Base-by-base conservation (phyloP, 1,139 yeast species). In the Insectozyma bohioensis region DNA sequence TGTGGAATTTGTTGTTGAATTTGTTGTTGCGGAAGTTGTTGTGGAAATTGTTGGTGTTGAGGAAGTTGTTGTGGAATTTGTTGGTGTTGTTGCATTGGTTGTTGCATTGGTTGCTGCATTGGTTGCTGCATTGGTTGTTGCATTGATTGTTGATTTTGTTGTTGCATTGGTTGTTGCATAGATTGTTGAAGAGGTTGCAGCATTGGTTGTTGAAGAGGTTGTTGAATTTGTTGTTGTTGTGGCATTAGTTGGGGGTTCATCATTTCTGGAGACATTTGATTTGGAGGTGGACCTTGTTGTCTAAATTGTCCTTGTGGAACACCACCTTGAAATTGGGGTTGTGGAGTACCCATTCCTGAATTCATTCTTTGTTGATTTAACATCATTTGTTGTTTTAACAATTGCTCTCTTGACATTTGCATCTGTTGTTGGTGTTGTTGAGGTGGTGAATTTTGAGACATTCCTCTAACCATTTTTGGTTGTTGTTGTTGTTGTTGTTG, bases 401-500 rank as follows among this genome's bases (percentile, higher is more conserved):
- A 25, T 18, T 35, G 37, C 15, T 38, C 39, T 28, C 39, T 22
- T 3, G 37, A 20, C 37, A 36, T 31, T 19, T 25, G 33, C 26
- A 28, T 24, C 31, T 20, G 11, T 18, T 23, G 32, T 20, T 12
- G 21, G 27, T 29, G 32, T 18, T 47, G 61, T 33, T 44, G 58
- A 35, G 49, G 63, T 31, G 37, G 54, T 21, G 52, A 48, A 37
- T 56, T 67, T 32, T 49, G 66, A 36, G 54, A 62, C 24, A 54
- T 20, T 20, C 24, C 23, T 8, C 18, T 28, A n/a, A 23, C 24
- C 8, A 20, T 63, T 40, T 56, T 63, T 16, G 24, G 26, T 24
- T 26, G 32, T 26, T 25, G 28, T 22, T 16, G 18, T 15, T 24
- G 29, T 28, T 24, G 35, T 30, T 26, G 26, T 24, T 4, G 14